Evolutionary conservation across 371 early-diverging fungal genomes (phyloP).

Genomic region (Apophysomyces elegans): DNA sequence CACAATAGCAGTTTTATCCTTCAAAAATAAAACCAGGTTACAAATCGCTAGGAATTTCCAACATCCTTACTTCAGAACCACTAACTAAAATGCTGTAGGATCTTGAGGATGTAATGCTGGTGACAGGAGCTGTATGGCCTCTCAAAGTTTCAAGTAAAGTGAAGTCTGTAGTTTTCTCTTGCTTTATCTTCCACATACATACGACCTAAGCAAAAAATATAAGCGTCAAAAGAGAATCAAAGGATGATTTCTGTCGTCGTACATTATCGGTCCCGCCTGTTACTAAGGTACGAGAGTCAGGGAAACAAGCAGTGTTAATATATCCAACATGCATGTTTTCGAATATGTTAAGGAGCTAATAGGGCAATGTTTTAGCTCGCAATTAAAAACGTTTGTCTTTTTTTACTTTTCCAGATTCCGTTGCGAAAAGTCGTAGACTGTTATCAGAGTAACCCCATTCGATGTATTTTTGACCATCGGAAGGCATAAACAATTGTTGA

Average conservation of each 20-base stretch:
- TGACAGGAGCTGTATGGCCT: constrained; percentile 68
- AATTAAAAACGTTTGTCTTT: not conserved
- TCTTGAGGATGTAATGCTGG: constrained; percentile 63
- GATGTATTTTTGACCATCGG: constrained; percentile 63
- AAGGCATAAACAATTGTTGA: constrained; percentile 58
- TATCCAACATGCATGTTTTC: constrained; percentile 76
- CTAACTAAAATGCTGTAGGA: constrained; percentile 72
- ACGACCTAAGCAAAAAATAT: constrained; percentile 49
- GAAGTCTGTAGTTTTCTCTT: constrained; percentile 51
- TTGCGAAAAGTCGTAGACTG: constrained; percentile 64
- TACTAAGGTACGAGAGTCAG: constrained; percentile 67
- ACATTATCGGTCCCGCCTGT: constrained; percentile 77
- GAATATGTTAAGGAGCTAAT: constrained; percentile 61
- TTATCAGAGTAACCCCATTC: constrained; percentile 80
- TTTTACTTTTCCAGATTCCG: constrained; percentile 64
- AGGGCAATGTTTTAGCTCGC: not conserved
- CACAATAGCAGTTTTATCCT: constrained; percentile 73
- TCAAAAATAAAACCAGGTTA: too few species aligned
- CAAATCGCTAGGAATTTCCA: not conserved
- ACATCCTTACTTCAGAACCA: constrained; percentile 60
- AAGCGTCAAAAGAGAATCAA: not conserved
- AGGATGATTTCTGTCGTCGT: constrained; percentile 13
- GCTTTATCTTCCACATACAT: constrained; percentile 67
- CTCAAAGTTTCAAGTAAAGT: constrained; percentile 62
- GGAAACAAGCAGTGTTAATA: constrained; percentile 69